Evolutionary conservation across 2,329 filamentous ascomycete species (phyloP), one percentile per base, ranked within the genome.

Genomic region (Clarireedia homoeocarpa): DNA sequence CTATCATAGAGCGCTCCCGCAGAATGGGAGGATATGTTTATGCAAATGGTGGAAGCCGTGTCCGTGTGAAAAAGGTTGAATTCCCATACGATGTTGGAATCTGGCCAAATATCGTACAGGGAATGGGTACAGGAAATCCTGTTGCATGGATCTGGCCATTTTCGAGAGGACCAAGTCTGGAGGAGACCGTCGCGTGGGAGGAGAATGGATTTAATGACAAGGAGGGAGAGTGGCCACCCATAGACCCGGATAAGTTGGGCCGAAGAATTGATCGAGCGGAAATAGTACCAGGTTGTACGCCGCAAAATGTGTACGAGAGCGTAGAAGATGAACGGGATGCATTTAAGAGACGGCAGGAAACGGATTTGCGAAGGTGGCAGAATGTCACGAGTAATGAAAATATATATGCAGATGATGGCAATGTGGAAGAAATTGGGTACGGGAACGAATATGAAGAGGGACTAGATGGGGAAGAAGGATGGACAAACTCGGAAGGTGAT

Each of bases 51-150:
- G 79, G 79, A 5, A 74, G 71, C 63, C 71, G 76, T 46, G 70
- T 84, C 2, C 71, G 75, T 10, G 77, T 88, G 45, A 75, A 79
- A 56, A 79, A 77, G 53, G 80, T 91, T 64, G 87, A 92, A 69
- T 94, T 90, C 63, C 89, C 89, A 0, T 94, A 91, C 71, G 89
- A 95, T 65, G 72, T 92, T 46, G 88, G 87, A 50, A 75, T 94
- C 63, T 90, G 82, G 73, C 69, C 73, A 38, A 95, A 95, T 69
- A 77, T 92, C 67, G 77, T 79, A 15, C 84, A 89, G 66, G 86
- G 84, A 15, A 91, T 94, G 86, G 87, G 88, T 4, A 84, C 81
- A 0, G 62, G 67, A 6, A 90, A 89, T 66, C 64, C 80, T 0
- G 61, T 90, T 0, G 67, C 77, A 6, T 94, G 89, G 89, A 72